These are phyloP conservation scores for Penicilliopsis zonata DNA, from an alignment of 495 filamentous ascomycete species.

Conservation along the genomic window DNA sequence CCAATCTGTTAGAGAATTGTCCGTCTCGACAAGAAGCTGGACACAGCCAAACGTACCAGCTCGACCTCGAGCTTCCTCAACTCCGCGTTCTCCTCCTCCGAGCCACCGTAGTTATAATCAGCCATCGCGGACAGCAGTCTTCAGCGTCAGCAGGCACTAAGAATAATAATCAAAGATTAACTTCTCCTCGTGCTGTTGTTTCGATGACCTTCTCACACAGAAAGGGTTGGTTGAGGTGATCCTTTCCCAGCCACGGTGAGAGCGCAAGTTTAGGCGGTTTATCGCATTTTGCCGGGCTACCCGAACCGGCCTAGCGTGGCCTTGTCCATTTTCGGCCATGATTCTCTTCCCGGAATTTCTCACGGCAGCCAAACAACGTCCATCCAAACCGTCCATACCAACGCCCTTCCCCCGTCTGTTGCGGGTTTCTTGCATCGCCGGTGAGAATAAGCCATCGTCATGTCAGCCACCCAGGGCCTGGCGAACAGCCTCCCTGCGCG, in stretches of 20 bases:
- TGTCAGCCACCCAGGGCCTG: conserved; percentile 1
- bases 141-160: no score
- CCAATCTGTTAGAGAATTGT: not conserved
- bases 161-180: no score
- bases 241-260: not conserved
- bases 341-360: not conserved
- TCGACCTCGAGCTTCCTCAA: conserved; percentile 66
- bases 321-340: not conserved
- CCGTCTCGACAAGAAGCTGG: not conserved
- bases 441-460: not conserved
- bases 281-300: conserved; percentile 3
- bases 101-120: conserved; percentile 58
- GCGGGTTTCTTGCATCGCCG: conserved; percentile 20
- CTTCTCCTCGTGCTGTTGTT: no score
- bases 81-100: conserved; percentile 79
- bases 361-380: not conserved
- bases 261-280: not conserved
- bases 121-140: no score
- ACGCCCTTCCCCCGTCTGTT: not conserved
- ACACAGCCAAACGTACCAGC: conserved; percentile 47
- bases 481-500: conserved; percentile 41
- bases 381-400: not conserved
- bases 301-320: conserved; percentile 12
- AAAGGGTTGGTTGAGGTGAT: not conserved
- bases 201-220: no score